Evolutionary conservation across 2,329 filamentous ascomycete species (phyloP).

Genomic region (Botrytis byssoidea): DNA sequence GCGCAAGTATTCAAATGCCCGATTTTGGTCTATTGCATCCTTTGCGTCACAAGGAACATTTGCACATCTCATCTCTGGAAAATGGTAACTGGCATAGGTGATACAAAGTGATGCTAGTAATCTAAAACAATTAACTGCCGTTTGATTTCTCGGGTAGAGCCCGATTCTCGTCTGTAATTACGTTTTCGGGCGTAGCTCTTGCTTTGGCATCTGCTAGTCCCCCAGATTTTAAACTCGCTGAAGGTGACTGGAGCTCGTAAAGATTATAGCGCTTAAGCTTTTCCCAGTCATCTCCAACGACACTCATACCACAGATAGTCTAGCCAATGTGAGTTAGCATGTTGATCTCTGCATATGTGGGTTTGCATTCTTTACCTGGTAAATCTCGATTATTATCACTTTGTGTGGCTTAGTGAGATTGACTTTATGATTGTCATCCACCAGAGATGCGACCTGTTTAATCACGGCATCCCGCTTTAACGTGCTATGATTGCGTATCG

Average conservation of each 20-base stretch:
- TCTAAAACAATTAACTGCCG: slow-evolving; percentile 15
- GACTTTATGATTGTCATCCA: slow-evolving; percentile 66
- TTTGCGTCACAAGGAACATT: slow-evolving; percentile 11
- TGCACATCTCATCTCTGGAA: slow-evolving; percentile 8
- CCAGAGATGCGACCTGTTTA: slow-evolving; percentile 55
- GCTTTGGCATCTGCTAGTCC: slow-evolving; percentile 14
- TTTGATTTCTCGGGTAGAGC: slow-evolving; percentile 2
- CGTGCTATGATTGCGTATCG: slow-evolving; percentile 68
- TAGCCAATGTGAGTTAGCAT: slow-evolving; percentile 41
- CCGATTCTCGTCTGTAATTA: slow-evolving; percentile 32
- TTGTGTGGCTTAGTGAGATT: slow-evolving; percentile 76
- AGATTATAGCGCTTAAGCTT: slow-evolving; percentile 75
- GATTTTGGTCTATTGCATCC: neutral
- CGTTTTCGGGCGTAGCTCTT: slow-evolving; percentile 30
- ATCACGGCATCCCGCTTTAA: slow-evolving; percentile 70
- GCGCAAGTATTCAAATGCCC: slow-evolving; percentile 8
- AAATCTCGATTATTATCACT: slow-evolving; percentile 76
- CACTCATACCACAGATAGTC: slow-evolving; percentile 76
- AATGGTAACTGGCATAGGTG: neutral
- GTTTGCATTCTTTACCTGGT: slow-evolving; percentile 57
- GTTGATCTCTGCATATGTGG: slow-evolving; percentile 18
- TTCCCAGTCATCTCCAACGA: slow-evolving; percentile 70
- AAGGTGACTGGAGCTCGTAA: slow-evolving; percentile 62
- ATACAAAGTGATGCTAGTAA: slow-evolving; percentile 12
- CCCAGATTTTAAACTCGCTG: slow-evolving; percentile 22